phyloP scores from a whole-genome alignment of 2,329 filamentous ascomycete genomes.

The Elsinoe australis region DNA sequence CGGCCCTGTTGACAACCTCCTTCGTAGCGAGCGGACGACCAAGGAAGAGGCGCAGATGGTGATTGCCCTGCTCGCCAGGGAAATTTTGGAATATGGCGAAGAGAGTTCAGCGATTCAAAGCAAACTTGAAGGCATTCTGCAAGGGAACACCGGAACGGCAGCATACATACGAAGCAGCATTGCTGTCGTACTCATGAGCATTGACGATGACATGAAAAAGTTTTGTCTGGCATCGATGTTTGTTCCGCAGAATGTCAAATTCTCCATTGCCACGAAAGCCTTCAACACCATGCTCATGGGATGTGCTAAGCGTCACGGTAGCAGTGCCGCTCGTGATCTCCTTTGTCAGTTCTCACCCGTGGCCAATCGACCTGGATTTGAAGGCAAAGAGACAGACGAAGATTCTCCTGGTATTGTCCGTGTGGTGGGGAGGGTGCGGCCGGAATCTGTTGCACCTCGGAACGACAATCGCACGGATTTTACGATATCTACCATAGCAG shows the following conservation, averaged over 20 bases:
- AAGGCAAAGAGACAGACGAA: background rate
- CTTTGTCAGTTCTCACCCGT: slow-evolving; percentile 43
- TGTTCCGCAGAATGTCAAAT: slow-evolving; percentile 17
- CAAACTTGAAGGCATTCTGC: slow-evolving; percentile 15
- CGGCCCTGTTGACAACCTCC: slow-evolving; percentile 29
- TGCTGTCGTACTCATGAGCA: slow-evolving; percentile 24
- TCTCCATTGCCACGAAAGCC: slow-evolving; percentile 27
- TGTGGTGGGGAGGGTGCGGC: background rate
- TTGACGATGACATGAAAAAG: slow-evolving; percentile 23
- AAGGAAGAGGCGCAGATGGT: background rate
- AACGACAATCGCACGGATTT: background rate
- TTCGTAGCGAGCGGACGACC: slow-evolving; percentile 20
- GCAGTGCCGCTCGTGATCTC: slow-evolving; percentile 40
- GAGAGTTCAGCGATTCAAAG: background rate
- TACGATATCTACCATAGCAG: background rate
- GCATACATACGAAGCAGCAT: slow-evolving; percentile 6
- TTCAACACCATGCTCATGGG: slow-evolving; percentile 50
- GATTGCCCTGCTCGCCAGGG: slow-evolving; percentile 2
- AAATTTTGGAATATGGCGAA: background rate
- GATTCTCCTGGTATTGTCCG: slow-evolving; percentile 1
- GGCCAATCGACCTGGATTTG: slow-evolving; percentile 1
- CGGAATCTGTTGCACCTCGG: background rate
- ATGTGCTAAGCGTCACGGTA: slow-evolving; percentile 45
- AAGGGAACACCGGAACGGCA: background rate
- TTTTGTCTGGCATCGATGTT: slow-evolving; percentile 24